Base-by-base conservation (phyloP, 192 early-diverging fungal genomes). In the Geranomyces michiganensis region DNA sequence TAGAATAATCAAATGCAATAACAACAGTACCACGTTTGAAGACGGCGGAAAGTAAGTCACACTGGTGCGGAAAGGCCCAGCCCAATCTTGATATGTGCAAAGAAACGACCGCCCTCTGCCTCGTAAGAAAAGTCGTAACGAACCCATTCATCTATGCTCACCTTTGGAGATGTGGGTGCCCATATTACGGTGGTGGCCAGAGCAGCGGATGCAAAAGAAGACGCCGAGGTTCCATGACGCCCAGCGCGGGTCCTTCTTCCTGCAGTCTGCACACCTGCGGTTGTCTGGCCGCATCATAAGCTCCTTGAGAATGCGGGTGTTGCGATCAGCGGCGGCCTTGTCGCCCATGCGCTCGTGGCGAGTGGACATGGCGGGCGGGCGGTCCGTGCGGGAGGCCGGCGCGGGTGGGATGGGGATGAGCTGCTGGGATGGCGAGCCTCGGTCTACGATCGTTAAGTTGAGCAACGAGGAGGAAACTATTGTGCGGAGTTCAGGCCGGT, bases 131-230 rank as follows among this genome's bases (percentile, higher is more conserved):
- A 12, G 56, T 21, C 24, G 56, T 58, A 10, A 14, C 10, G 12
- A 12, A 58, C 22, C 17, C 31, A n/a, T n/a, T n/a, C n/a, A n/a
- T n/a, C n/a, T n/a, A n/a, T n/a, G 30, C 24, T 26, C 29, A 91
- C 91, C 91, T 90, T 92, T 89, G 48, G 86, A 88, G 65, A 94
- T 92, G 74, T 94, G 92, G 24, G 90, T 92, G 55, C 92, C 92
- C 83, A 94, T 86, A 8, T 89, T 91, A 9, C 92, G 85, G 76
- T 94, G 92, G 55, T 90, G 81, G 26, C 92, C 92, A 26, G 87
- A 90, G 79, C 96, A 99, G 5, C 94, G 85, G 30, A 97, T 96
- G 81, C 96, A 99, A 43, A 99, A 74, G 71, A 99, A 96, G 45
- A 95, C 82, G 5, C 95, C 94, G 44, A 97, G 74, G 74, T 94